Evolutionary conservation across 345 rosid species (phyloP).

Genomic region (Moricandia arvensis): DNA sequence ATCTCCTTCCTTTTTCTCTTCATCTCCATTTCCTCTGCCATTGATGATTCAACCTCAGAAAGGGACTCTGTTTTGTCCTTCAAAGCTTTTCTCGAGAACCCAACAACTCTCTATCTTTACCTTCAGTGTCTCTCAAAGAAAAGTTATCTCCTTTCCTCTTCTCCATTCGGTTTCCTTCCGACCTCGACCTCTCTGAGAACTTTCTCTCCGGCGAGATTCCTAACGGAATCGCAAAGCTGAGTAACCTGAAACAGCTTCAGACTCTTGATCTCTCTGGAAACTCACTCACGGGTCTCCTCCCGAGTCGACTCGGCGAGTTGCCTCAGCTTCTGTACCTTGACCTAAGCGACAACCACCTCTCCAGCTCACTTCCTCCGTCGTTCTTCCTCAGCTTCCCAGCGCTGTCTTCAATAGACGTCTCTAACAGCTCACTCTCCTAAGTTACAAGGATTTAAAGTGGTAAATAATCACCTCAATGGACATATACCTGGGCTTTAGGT

Average conservation of each 20-base stretch:
- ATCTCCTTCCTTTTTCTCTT: conserved; percentile 22
- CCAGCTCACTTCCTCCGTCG: no score
- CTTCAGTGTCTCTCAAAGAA: conserved; percentile 34
- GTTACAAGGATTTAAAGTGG: conserved; percentile 83
- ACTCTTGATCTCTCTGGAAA: conserved; percentile 64
- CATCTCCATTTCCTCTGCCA: conserved; percentile 22
- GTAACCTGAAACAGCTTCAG: conserved; percentile 45
- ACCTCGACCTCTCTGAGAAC: conserved; percentile 64
- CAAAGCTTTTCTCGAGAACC: no score
- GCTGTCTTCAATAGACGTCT: conserved; percentile 71
- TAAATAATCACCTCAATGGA: conserved; percentile 66
- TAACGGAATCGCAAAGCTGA: no score
- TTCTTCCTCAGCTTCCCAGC: no score
- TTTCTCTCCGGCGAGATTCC: conserved; percentile 46
- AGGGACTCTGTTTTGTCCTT: conserved; percentile 46
- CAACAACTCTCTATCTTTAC: conserved; percentile 47
- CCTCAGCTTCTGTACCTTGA: conserved; percentile 54
- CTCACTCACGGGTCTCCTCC: no score
- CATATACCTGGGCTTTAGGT: conserved; percentile 55
- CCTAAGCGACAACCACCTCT: no score
- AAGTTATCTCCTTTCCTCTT: conserved; percentile 64
- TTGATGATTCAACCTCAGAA: conserved; percentile 39
- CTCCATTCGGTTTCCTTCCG: conserved; percentile 46
- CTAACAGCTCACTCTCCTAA: conserved; percentile 56
- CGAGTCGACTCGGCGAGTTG: conserved; percentile 50